A percentile compares a stretch with the other conserved stretches of the same genome.
Conservation (phyloP, 2,329 filamentous ascomycete species). For the Verticillium dahliae region DNA sequence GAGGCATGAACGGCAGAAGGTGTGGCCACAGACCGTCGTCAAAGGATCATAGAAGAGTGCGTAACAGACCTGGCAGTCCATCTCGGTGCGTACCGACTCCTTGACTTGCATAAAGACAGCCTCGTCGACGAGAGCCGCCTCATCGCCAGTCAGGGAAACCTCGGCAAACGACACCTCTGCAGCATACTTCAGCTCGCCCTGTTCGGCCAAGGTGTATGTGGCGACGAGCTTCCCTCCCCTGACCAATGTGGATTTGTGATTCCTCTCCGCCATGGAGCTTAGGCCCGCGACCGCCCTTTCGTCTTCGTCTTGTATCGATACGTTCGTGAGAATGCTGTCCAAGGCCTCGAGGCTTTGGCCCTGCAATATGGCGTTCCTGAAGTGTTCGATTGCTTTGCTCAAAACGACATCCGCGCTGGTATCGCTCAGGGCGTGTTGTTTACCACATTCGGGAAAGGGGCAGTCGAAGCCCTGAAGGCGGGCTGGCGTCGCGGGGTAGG, state of each 20-base stretch:
- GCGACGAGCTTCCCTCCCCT: slow-evolving; percentile 56
- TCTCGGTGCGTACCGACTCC: slow-evolving; percentile 57
- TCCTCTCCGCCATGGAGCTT: slow-evolving; percentile 28
- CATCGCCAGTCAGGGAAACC: slow-evolving; percentile 14
- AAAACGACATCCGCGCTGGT: slow-evolving; percentile 73
- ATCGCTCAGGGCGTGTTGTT: slow-evolving; percentile 70
- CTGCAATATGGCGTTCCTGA: slow-evolving; percentile 46
- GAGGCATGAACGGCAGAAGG: slow-evolving; percentile 77
- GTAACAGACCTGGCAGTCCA: slow-evolving; percentile 89
- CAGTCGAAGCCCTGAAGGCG: slow-evolving; percentile 69
- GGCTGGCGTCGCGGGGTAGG: slow-evolving; percentile 65
- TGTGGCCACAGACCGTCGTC: slow-evolving; percentile 83
- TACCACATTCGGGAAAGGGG: slow-evolving; percentile 58
- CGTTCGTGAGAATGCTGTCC: slow-evolving; percentile 28
- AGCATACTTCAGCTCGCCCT: slow-evolving; percentile 51
- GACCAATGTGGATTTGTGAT: slow-evolving; percentile 27
- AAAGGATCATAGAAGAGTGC: slow-evolving; percentile 73
- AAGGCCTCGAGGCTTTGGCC: slow-evolving; percentile 22
- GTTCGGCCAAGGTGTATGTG: slow-evolving; percentile 58
- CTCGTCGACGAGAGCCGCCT: slow-evolving; percentile 18
- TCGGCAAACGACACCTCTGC: slow-evolving; percentile 46
- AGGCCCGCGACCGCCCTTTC: slow-evolving; percentile 33
- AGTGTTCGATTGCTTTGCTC: slow-evolving; percentile 59
- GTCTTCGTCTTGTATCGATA: slow-evolving; percentile 24
- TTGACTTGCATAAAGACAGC: slow-evolving; percentile 48